Percentiles rank a stretch among this genome's conserved stretches.
Evolutionary conservation across 1,284 basidiomycete species (phyloP).

Genomic region (Papiliotrema laurentii): DNA sequence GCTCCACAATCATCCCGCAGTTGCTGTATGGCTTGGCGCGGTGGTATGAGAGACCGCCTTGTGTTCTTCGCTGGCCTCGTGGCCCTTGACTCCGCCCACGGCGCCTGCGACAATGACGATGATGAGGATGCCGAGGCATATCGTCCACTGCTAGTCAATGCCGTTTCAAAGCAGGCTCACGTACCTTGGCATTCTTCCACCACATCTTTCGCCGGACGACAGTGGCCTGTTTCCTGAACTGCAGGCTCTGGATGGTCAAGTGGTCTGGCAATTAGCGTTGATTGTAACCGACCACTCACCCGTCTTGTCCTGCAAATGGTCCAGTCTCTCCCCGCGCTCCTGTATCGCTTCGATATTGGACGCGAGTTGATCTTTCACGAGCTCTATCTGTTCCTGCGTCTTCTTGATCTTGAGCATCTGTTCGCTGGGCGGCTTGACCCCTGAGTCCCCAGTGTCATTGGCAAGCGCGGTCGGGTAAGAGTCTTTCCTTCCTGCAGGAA

Average conservation of each 20-base stretch:
- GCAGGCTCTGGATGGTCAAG: slow-evolving; percentile 10
- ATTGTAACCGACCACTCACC: slow-evolving; percentile 13
- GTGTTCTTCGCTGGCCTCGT: slow-evolving; percentile 6
- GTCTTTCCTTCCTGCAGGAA: neutral
- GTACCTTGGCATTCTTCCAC: slow-evolving; percentile 32
- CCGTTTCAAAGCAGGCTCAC: slow-evolving; percentile 1
- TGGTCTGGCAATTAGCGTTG: slow-evolving; percentile 10
- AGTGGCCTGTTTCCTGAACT: slow-evolving; percentile 18
- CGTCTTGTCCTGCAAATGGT: slow-evolving; percentile 21
- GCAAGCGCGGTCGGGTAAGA: too few relatives aligned
- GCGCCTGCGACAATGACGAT: slow-evolving; percentile 21
- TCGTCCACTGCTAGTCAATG: slow-evolving; percentile 22
- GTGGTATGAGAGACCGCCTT: neutral
- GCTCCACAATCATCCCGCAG: neutral
- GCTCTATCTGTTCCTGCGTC: slow-evolving; percentile 16
- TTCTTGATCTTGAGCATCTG: slow-evolving; percentile 14
- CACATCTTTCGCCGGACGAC: slow-evolving; percentile 25
- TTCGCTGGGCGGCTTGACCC: neutral
- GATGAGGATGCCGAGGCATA: slow-evolving; percentile 18
- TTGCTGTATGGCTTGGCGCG: neutral
- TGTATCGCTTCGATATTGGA: slow-evolving; percentile 21
- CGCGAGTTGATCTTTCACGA: slow-evolving; percentile 13
- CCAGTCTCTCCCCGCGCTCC: slow-evolving; percentile 23
- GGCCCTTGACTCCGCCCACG: slow-evolving; percentile 20
- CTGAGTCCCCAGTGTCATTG: too few relatives aligned